Percentiles rank a stretch among this genome's conserved stretches.
Evolutionary conservation across 2,329 filamentous ascomycete species (phyloP).

Genomic region (Paracamarosporium sp.): DNA sequence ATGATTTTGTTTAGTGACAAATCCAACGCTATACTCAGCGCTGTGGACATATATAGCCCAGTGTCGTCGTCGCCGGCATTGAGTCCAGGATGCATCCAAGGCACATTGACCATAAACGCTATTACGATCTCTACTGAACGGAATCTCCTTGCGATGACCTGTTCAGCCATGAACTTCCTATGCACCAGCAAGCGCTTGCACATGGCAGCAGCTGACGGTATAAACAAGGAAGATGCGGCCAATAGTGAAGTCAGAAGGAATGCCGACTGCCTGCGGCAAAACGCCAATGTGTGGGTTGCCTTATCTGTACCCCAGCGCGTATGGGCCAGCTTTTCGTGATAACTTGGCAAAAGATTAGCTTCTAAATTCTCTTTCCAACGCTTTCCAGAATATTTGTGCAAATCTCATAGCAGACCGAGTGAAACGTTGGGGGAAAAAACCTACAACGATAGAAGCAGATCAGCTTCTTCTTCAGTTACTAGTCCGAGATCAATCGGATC

Average conservation of each 20-base stretch:
- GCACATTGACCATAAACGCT: slow-evolving; percentile 77
- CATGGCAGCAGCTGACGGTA: slow-evolving; percentile 68
- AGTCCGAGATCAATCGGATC: slow-evolving; percentile 75
- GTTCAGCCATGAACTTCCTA: slow-evolving; percentile 66
- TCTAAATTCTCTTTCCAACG: neutral
- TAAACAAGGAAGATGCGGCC: slow-evolving; percentile 71
- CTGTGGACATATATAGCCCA: slow-evolving; percentile 73
- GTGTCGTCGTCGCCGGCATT: slow-evolving; percentile 77
- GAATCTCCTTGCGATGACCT: slow-evolving; percentile 66
- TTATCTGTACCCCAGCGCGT: slow-evolving; percentile 78
- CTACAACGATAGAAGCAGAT: slow-evolving; percentile 70
- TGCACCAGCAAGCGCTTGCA: slow-evolving; percentile 72
- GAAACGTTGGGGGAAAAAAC: slow-evolving; percentile 39
- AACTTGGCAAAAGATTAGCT: slow-evolving; percentile 52
- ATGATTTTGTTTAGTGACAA: slow-evolving; percentile 74
- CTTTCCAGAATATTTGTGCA: neutral
- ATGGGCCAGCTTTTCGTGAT: slow-evolving; percentile 73
- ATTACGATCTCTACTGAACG: slow-evolving; percentile 77
- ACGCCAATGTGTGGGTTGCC: slow-evolving; percentile 68
- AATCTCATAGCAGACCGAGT: no score
- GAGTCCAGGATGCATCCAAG: slow-evolving; percentile 73
- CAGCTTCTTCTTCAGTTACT: slow-evolving; percentile 70
- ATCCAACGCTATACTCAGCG: slow-evolving; percentile 72
- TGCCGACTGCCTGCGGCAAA: slow-evolving; percentile 71
- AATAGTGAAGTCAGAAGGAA: slow-evolving; percentile 77